phyloP scores from a whole-genome alignment of 768 basidiomycete species.

The Austroboletus festivus region DNA sequence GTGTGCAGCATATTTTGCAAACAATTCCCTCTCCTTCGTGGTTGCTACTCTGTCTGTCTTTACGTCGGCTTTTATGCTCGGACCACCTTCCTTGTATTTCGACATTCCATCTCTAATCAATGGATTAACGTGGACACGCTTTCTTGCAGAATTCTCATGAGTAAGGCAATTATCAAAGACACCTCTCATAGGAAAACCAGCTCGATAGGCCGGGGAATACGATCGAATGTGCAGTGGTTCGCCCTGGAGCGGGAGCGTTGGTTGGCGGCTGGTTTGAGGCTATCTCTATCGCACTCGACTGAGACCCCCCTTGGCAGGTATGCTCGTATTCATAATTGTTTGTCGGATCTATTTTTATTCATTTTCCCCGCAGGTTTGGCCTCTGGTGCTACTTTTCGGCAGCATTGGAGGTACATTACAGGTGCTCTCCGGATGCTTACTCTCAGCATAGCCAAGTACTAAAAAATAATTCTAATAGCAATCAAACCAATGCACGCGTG shows the following conservation, averaged over 20 bases:
- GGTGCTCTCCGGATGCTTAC: too few relatives aligned
- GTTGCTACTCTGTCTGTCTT: constrained; percentile 64
- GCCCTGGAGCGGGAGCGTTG: constrained; percentile 70
- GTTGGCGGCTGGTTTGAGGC: constrained; percentile 79
- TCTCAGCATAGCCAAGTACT: too few relatives aligned
- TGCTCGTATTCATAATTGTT: constrained; percentile 21
- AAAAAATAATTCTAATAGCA: too few relatives aligned
- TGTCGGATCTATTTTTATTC: neutral
- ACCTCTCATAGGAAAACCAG: neutral
- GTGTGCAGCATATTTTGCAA: constrained; percentile 46
- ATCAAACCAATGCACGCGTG: too few relatives aligned
- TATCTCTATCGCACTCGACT: constrained; percentile 87
- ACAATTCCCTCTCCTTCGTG: constrained; percentile 72
- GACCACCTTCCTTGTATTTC: constrained; percentile 48
- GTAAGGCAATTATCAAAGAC: constrained; percentile 32
- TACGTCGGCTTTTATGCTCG: constrained; percentile 67
- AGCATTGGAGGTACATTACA: constrained; percentile 49
- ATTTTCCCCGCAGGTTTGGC: constrained; percentile 64
- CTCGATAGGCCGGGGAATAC: constrained; percentile 50
- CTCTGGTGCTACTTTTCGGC: constrained; percentile 72
- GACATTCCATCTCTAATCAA: constrained; percentile 46
- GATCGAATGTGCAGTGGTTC: constrained; percentile 74
- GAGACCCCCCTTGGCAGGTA: constrained; percentile 98
- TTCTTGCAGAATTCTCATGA: constrained; percentile 82
- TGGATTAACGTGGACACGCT: constrained; percentile 67